These are phyloP conservation scores for Ustulina deusta DNA, from an alignment of 2,329 filamentous ascomycete genomes.

Conservation along the genomic window DNA sequence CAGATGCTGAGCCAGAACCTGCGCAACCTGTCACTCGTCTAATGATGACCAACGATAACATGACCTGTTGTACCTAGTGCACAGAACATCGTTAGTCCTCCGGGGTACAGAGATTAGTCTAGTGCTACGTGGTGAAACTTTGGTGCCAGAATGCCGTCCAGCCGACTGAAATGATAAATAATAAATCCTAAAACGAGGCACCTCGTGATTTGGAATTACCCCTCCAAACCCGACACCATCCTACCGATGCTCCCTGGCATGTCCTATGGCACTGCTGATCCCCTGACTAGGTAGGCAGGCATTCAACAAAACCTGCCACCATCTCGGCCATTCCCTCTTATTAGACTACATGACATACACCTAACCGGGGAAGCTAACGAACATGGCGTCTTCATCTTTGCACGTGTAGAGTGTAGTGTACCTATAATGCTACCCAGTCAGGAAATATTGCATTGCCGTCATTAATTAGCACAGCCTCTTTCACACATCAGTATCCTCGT, in stretches of 20 bases:
- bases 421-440: conserved; percentile 12
- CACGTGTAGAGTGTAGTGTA: not conserved
- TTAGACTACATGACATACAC: not conserved
- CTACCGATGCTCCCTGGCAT: no score
- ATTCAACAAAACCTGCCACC: not conserved
- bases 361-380: not conserved
- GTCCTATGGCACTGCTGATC: not conserved
- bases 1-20: not conserved
- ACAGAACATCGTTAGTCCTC: no score
- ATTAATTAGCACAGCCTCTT: conserved; percentile 25
- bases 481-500: conserved; percentile 14
- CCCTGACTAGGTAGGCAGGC: no score
- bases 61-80: no score
- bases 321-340: conserved; percentile 8
- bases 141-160: not conserved
- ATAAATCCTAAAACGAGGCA: conserved; percentile 1
- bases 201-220: conserved; percentile 37
- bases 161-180: not conserved
- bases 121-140: conserved; percentile 1
- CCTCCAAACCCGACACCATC: conserved; percentile 18
- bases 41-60: conserved; percentile 16
- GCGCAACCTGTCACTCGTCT: not conserved
- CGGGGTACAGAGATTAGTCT: conserved; percentile 1
- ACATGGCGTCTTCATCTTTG: conserved; percentile 6
- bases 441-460: conserved; percentile 19